Conservation (phyloP, 345 rosid genomes). For the Ceriops tagal region DNA sequence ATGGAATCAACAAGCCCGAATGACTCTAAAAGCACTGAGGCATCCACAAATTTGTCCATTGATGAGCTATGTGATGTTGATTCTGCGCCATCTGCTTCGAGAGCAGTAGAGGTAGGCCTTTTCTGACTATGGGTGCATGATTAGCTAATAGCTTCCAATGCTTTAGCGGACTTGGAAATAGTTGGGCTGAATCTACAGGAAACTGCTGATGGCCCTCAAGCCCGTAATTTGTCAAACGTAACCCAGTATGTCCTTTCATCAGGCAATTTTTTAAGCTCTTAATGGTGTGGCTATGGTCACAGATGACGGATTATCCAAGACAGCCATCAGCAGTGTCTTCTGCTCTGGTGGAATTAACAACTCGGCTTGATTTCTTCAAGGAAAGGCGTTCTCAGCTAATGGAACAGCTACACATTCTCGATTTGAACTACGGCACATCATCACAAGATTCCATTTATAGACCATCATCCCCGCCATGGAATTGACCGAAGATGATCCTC, state of each 20-base stretch:
- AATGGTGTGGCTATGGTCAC: conserved; percentile 15
- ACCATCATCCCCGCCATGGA: conserved; percentile 97
- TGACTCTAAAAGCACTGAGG: conserved; percentile 73
- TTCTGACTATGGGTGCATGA: not conserved
- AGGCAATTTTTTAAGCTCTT: not conserved
- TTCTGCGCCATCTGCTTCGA: conserved; percentile 79
- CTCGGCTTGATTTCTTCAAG: conserved; percentile 97
- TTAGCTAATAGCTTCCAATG: not conserved
- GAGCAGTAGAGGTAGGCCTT: conserved; percentile 64
- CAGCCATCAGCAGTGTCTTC: conserved; percentile 79
- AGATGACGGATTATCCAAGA: conserved; percentile 76
- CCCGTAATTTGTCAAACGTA: not conserved
- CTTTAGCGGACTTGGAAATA: conserved; percentile 3
- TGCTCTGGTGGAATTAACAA: conserved; percentile 85
- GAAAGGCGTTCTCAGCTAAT: conserved; percentile 96
- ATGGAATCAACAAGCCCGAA: conserved; percentile 52
- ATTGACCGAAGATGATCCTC: conserved; percentile 31
- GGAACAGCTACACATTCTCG: conserved; percentile 97
- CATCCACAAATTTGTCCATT: conserved; percentile 53
- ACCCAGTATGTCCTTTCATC: no score
- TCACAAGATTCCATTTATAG: conserved; percentile 79
- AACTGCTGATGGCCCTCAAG: not conserved
- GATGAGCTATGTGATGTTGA: conserved; percentile 66
- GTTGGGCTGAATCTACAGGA: not conserved
- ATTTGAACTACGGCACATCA: conserved; percentile 76